A percentile compares a stretch with the other conserved stretches of the same genome.
These are phyloP conservation scores for Zasmidium angulare DNA, from an alignment of 2,329 filamentous ascomycete genomes.

Conservation along the genomic window DNA sequence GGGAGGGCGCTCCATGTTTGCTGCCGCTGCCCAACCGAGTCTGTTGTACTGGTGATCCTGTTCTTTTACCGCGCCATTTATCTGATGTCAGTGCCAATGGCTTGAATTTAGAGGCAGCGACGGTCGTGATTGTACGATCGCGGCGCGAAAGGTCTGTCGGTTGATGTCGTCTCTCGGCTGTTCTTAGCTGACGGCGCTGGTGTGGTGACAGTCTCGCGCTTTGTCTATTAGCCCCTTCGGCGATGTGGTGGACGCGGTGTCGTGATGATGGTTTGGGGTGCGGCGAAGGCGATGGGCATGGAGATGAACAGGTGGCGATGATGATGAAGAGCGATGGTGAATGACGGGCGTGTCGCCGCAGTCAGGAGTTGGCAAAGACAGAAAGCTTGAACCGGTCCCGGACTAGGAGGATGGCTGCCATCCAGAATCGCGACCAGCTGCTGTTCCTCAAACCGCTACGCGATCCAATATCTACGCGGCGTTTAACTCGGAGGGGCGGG, in stretches of 20 bases:
- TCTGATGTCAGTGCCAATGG: not conserved
- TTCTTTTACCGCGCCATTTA: not conserved
- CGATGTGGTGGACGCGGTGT: constrained; percentile 4
- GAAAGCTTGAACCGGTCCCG: too few species aligned
- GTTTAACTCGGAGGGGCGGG: too few species aligned
- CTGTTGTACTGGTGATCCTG: constrained; percentile 13
- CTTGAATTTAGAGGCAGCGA: not conserved
- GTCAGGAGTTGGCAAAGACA: too few species aligned
- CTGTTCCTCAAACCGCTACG: too few species aligned
- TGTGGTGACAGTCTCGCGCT: not conserved
- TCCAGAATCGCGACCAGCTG: too few species aligned
- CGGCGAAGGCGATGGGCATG: constrained; percentile 1
- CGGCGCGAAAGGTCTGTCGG: not conserved
- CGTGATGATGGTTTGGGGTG: not conserved
- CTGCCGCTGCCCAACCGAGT: not conserved
- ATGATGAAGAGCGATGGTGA: too few species aligned
- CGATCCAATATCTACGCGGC: too few species aligned
- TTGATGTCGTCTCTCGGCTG: constrained; percentile 3
- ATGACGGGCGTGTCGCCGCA: too few species aligned
- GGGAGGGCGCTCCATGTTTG: not conserved
- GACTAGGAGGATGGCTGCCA: too few species aligned
- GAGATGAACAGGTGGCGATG: not conserved
- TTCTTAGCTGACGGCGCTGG: not conserved
- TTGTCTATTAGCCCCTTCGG: too few species aligned
- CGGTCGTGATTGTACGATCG: constrained; percentile 1